phyloP scores from a whole-genome alignment of 1,284 basidiomycete genomes.

The Fistulina hepatica region DNA sequence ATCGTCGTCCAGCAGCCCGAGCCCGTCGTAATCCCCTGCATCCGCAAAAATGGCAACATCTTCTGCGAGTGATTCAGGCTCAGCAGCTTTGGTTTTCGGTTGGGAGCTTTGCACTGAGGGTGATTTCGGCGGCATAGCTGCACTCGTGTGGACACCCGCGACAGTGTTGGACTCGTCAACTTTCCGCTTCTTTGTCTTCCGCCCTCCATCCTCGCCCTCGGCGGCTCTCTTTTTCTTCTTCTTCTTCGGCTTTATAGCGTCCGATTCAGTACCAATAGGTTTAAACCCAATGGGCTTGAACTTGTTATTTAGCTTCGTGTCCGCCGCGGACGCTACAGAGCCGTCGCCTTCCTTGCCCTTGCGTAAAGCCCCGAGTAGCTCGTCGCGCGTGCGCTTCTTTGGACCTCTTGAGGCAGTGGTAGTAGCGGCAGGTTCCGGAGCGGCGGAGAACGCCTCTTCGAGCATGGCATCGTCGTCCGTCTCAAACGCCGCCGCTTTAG shows the following conservation, averaged over 20 bases:
- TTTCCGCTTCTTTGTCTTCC: conserved; percentile 43
- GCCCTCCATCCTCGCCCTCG: conserved; percentile 26
- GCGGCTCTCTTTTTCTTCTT: conserved; percentile 45
- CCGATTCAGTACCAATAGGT: conserved; percentile 44
- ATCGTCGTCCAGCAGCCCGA: conserved; percentile 50
- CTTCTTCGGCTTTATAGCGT: too few species aligned
- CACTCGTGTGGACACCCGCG: conserved; percentile 5
- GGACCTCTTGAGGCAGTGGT: too few species aligned
- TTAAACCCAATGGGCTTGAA: conserved; percentile 76
- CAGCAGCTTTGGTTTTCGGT: conserved; percentile 16
- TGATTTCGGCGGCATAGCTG: conserved; percentile 8
- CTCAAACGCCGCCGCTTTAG: conserved; percentile 38
- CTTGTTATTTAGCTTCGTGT: conserved; percentile 31
- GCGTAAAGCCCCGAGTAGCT: too few species aligned
- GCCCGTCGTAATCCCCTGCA: conserved; percentile 73
- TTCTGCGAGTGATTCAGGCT: conserved; percentile 32
- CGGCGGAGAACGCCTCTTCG: conserved; percentile 51
- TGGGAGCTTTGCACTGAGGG: conserved; percentile 8
- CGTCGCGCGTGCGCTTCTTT: conserved; percentile 63
- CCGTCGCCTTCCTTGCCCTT: conserved; percentile 51
- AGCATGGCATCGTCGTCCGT: conserved; percentile 63
- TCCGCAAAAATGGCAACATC: conserved; percentile 78
- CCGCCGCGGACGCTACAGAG: too few species aligned
- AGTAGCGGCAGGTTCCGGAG: conserved; percentile 17
- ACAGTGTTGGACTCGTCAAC: conserved; percentile 18